Percentiles rank a stretch among this genome's conserved stretches.
These are phyloP conservation scores for Dactylorhiza incarnata DNA, from an alignment of 106 monocot genomes.

Conservation along the genomic window DNA sequence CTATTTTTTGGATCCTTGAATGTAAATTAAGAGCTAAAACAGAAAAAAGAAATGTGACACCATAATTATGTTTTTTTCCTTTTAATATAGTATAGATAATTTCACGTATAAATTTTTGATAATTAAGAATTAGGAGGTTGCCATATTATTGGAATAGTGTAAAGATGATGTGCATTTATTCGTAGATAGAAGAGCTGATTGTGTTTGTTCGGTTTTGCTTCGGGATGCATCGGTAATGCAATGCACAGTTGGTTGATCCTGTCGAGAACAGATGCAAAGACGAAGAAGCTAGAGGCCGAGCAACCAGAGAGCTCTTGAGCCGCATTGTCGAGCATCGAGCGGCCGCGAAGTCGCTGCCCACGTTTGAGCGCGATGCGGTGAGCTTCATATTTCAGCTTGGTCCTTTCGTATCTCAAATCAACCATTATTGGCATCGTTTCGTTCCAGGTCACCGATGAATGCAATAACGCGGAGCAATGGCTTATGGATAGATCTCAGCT, in stretches of 20 bases:
- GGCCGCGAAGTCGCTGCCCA: conserved; percentile 35
- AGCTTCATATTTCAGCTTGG: conserved; percentile 10
- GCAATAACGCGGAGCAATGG: conserved; percentile 77
- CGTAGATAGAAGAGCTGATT: too few species aligned
- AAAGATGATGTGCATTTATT: too few species aligned
- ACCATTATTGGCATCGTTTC: background rate
- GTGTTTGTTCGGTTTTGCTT: too few species aligned
- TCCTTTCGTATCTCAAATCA: background rate
- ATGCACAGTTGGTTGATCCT: conserved; percentile 65
- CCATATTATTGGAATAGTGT: background rate
- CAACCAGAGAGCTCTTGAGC: conserved; percentile 48
- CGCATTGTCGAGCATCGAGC: conserved; percentile 55
- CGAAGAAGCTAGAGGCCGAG: conserved; percentile 69
- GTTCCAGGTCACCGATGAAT: conserved; percentile 54
- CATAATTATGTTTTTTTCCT: too few species aligned
- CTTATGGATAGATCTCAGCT: conserved; percentile 58
- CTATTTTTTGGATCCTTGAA: too few species aligned
- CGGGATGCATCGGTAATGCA: too few species aligned
- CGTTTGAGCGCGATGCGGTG: conserved; percentile 45
- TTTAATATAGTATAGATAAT: too few species aligned
- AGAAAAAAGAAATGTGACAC: too few species aligned
- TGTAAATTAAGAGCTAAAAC: too few species aligned
- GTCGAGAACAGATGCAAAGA: conserved; percentile 66
- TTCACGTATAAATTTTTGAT: too few species aligned
- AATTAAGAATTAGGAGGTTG: background rate